Evolutionary conservation across 768 basidiomycete species (phyloP), one percentile per base, ranked within the genome.

Genomic region (Tulasnella sp.): DNA sequence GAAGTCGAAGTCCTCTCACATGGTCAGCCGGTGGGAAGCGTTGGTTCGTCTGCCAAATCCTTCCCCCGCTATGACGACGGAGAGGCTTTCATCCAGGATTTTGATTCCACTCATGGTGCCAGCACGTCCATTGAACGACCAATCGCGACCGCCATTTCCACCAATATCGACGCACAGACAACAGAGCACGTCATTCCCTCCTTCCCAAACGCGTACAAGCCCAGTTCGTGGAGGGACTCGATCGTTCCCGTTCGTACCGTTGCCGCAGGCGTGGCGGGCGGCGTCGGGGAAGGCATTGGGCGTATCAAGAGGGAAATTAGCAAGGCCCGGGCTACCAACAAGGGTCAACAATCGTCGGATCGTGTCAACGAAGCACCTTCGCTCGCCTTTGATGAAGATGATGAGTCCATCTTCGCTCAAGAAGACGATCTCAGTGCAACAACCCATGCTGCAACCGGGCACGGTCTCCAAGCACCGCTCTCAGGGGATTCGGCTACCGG

Each of bases 61-160:
- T 18, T 35, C 32, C 70, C 20, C 15, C 73, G 48, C 2, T 74
- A 15, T 32, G 73, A 55, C 13, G 73, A 55, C 15, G 35, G 42
- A 29, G 48, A 74, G 48, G 73, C 32, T 20, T 74, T 74, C 32
- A 48, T 74, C 32, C 42, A 74, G 32, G 48, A 46, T 26, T 32
- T 75, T 37, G 32, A 55, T 37, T 20, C 67, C 81, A n/a, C 55
- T 29, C 69, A 77, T 61, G 75, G 51, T 26, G 70, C 29, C 69
- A 35, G 26, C 55, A 75, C 74, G 0, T 91, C 92, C 0, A 92
- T 95, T 79, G 93, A 95, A 82, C 93, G 92, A 81, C 92, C 93
- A 0, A 86, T 95, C 35, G 90, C 91, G 0, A 90, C 88, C 0
- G 94, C 95, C 0, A 88, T 96, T 78, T 83, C 89, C 0, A 89